These are phyloP conservation scores for Tarenaya hassleriana DNA, from an alignment of 345 rosid species.

Conservation along the genomic window DNA sequence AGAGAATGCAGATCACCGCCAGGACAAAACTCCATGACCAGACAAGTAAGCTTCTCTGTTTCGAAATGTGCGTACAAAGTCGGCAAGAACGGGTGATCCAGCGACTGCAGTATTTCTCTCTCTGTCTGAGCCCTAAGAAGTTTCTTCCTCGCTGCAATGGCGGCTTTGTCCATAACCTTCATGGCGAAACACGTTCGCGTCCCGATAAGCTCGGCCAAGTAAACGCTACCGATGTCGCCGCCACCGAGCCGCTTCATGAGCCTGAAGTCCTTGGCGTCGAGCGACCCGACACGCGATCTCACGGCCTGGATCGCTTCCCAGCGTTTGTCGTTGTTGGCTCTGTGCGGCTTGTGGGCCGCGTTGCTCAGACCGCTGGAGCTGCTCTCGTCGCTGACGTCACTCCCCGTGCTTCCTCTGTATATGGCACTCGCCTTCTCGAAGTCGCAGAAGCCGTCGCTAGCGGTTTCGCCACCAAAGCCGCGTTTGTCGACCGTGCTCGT, in stretches of 20 bases:
- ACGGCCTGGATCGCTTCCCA: conserved; percentile 89
- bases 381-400: conserved; percentile 90
- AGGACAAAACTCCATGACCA: conserved; percentile 99
- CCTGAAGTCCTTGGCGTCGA: conserved; percentile 51
- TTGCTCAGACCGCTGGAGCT: conserved; percentile 69
- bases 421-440: conserved; percentile 56
- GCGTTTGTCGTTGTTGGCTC: conserved; percentile 62
- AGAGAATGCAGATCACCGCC: conserved; percentile 87
- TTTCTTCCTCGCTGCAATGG: conserved; percentile 75
- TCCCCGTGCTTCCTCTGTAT: conserved; percentile 70
- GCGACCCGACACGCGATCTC: conserved; percentile 41
- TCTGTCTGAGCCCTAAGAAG: conserved; percentile 85
- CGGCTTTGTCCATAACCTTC: conserved; percentile 76
- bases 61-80: conserved; percentile 81
- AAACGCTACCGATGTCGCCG: conserved; percentile 85
- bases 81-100: conserved; percentile 92
- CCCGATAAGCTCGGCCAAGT: conserved; percentile 73
- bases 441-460: conserved; percentile 41
- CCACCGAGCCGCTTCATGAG: conserved; percentile 54
- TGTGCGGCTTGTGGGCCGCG: conserved; percentile 67
- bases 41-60: conserved; percentile 67
- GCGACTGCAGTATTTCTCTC: conserved; percentile 72
- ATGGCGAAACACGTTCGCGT: conserved; percentile 64
- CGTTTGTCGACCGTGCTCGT: conserved; percentile 27
- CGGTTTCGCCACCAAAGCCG: conserved; percentile 27